These are phyloP conservation scores for Lonicera japonica DNA, from an alignment of 129 eudicot species.

Conservation along the genomic window DNA sequence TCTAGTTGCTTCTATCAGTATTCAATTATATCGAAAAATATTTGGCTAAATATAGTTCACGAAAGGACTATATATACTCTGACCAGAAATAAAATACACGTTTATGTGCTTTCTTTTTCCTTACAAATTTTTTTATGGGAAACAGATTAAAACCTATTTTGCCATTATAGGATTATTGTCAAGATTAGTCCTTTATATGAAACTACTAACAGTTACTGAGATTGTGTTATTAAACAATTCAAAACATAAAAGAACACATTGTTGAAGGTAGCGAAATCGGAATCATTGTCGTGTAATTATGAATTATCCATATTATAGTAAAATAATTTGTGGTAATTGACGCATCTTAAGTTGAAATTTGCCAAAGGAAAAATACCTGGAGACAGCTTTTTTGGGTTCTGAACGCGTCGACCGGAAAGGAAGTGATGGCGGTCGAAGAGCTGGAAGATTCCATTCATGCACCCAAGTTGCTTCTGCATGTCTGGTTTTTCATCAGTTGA, in stretches of 20 bases:
- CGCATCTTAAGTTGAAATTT: background rate
- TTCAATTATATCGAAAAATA: too few relatives aligned
- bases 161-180: background rate
- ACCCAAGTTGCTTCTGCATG: conserved; percentile 77
- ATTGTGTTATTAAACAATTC: background rate
- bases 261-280: background rate
- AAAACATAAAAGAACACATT: too few relatives aligned
- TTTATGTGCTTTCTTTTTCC: too few relatives aligned
- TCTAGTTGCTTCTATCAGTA: background rate
- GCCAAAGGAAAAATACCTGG: conserved; percentile 40
- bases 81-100: background rate
- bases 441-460: conserved; percentile 94
- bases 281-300: too few relatives aligned
- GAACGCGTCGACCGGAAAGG: conserved; percentile 46
- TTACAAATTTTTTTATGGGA: too few relatives aligned
- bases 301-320: too few relatives aligned
- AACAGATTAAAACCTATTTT: background rate
- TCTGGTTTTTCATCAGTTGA: conserved; percentile 55
- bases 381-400: conserved; percentile 50
- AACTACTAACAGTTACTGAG: background rate
- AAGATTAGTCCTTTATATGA: background rate
- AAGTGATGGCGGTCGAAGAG: conserved; percentile 67
- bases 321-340: background rate
- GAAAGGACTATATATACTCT: too few relatives aligned
- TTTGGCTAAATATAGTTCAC: too few relatives aligned